Percentiles rank a stretch among this genome's conserved stretches.
phyloP scores from a whole-genome alignment of 176 grass and related monocot species.

The Ananas comosus region DNA sequence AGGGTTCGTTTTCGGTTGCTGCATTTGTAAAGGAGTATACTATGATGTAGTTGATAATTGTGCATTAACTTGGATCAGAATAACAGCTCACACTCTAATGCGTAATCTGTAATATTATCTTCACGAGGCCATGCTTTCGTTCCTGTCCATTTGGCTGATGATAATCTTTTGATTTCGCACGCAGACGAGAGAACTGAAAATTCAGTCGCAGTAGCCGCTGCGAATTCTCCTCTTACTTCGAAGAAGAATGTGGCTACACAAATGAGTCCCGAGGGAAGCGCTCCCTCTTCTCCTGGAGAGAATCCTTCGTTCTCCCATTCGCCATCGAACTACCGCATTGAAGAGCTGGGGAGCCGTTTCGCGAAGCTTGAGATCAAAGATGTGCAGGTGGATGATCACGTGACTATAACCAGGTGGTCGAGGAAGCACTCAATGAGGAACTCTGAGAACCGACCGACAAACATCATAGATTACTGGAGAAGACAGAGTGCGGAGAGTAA shows the following conservation, averaged over 20 bases:
- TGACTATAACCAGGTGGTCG: slow-evolving; percentile 90
- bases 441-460: slow-evolving; percentile 65
- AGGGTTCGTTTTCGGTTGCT: no score
- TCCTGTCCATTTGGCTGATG: not conserved
- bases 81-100: no score
- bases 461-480: slow-evolving; percentile 64
- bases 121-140: not conserved
- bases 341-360: slow-evolving; percentile 43
- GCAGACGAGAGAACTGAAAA: slow-evolving; percentile 58
- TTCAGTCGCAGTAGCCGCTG: slow-evolving; percentile 27
- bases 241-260: slow-evolving; percentile 91
- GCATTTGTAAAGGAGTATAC: no score
- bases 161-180: slow-evolving; percentile 6
- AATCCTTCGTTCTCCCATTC: slow-evolving; percentile 54
- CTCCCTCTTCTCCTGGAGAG: slow-evolving; percentile 54
- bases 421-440: slow-evolving; percentile 66
- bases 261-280: slow-evolving; percentile 80
- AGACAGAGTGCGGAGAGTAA: slow-evolving; percentile 46
- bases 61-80: no score
- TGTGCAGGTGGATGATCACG: slow-evolving; percentile 90
- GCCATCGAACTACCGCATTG: slow-evolving; percentile 40
- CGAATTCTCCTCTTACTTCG: slow-evolving; percentile 46
- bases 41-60: no score
- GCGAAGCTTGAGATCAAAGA: slow-evolving; percentile 80
- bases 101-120: no score